Evolutionary conservation across 164 flowering plant genomes (phyloP).

Genomic region (Hamamelis virginiana): DNA sequence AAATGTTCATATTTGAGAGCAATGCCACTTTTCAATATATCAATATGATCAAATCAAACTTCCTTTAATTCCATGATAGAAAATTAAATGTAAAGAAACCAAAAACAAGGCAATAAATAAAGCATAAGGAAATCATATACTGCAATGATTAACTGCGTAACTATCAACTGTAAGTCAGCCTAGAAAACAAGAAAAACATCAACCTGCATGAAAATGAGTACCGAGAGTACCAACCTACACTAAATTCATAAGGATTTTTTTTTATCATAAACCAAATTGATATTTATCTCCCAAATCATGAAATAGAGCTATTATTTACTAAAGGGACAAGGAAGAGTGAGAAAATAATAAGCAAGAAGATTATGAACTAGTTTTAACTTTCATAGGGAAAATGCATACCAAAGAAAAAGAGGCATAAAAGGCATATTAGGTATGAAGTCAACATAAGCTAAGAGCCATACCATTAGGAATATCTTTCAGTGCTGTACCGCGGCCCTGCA

Average conservation of each 20-base stretch:
- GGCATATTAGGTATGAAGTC: neutral
- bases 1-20: no score
- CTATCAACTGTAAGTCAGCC: neutral
- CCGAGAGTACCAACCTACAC: no score
- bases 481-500: conserved; percentile 60
- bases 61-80: neutral
- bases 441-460: conserved; percentile 18
- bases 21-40: neutral
- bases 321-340: no score
- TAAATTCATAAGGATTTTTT: no score
- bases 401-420: neutral
- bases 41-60: neutral
- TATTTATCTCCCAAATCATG: no score
- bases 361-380: no score
- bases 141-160: neutral
- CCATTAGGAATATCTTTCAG: conserved; percentile 91
- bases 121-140: neutral
- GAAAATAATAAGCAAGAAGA: no score
- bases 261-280: no score
- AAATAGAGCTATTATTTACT: no score
- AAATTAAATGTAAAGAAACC: neutral
- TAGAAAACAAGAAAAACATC: neutral
- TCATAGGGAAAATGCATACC: no score
- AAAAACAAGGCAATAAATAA: neutral
- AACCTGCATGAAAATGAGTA: no score